These are phyloP conservation scores for Pyracantha coccinea DNA, from an alignment of 331 rosid species.

Conservation along the genomic window DNA sequence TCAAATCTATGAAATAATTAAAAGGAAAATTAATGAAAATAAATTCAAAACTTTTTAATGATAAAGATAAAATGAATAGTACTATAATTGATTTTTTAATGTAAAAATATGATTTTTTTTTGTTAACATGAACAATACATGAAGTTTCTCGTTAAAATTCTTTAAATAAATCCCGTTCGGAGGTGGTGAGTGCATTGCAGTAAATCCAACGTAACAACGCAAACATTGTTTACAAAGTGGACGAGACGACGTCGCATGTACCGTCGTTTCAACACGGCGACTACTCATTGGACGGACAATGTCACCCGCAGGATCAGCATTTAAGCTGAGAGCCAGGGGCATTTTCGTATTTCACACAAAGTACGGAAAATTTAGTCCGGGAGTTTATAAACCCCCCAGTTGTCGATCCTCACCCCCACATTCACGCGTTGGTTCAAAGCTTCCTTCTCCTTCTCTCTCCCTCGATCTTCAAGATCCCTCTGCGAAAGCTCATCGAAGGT, in stretches of 20 bases:
- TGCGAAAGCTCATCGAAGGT: constrained; percentile 41
- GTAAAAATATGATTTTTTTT: too few relatives aligned
- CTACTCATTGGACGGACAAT: background rate
- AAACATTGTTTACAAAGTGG: background rate
- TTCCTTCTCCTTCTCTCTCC: background rate
- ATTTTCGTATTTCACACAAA: constrained; percentile 5
- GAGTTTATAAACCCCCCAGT: constrained; percentile 17
- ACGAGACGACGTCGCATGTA: background rate
- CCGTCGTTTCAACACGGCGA: background rate
- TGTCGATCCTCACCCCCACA: constrained; percentile 1
- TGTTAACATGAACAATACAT: too few relatives aligned
- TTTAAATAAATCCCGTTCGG: background rate
- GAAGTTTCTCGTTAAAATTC: too few relatives aligned
- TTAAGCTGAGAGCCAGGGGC: constrained; percentile 13
- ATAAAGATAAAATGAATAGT: too few relatives aligned
- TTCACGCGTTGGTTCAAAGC: constrained; percentile 40
- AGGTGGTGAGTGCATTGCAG: background rate
- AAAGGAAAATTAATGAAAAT: too few relatives aligned
- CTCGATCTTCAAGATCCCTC: constrained; percentile 29
- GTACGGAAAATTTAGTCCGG: background rate
- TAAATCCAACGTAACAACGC: background rate
- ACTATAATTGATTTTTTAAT: too few relatives aligned
- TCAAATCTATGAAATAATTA: too few relatives aligned
- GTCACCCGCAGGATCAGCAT: background rate
- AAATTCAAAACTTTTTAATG: background rate